phyloP scores from a whole-genome alignment of 169 alveolate genomes.

The Cyclospora cayetanensis region DNA sequence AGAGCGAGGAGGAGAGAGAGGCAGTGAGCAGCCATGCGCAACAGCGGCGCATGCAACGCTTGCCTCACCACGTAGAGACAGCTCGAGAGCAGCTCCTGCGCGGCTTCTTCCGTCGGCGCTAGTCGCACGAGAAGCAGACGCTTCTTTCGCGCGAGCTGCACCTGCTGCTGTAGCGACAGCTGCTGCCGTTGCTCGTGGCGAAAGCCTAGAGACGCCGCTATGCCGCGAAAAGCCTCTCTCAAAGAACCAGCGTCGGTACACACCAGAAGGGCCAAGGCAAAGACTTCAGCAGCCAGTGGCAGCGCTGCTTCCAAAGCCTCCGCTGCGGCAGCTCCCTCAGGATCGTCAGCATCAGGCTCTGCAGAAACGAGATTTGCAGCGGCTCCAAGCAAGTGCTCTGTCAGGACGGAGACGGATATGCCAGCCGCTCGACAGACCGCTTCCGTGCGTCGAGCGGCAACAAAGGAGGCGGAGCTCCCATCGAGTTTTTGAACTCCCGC shows the following conservation, averaged over 20 bases:
- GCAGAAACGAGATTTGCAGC: constrained; percentile 23
- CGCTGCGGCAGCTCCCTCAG: constrained; percentile 5
- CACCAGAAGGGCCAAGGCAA: background rate
- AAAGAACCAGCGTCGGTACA: constrained; percentile 31
- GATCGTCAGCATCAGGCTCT: background rate
- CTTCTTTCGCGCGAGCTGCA: background rate
- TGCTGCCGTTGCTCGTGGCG: constrained; percentile 36
- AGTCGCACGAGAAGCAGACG: constrained; percentile 12
- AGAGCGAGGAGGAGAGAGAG: background rate
- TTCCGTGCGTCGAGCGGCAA: background rate
- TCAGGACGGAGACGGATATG: background rate
- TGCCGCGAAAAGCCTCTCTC: constrained; percentile 10
- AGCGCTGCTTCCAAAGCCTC: constrained; percentile 9
- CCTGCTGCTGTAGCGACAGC: background rate
- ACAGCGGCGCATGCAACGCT: constrained; percentile 50
- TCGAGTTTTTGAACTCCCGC: no score
- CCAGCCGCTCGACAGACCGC: background rate
- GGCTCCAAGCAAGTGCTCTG: constrained; percentile 39
- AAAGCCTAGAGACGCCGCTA: constrained; percentile 15
- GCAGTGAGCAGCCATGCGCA: background rate
- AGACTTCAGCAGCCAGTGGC: constrained; percentile 16
- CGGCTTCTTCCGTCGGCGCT: constrained; percentile 26
- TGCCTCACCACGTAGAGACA: constrained; percentile 28
- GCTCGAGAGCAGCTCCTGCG: constrained; percentile 1
- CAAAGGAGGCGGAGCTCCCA: background rate